A percentile compares a stretch with the other conserved stretches of the same genome.
Conservation (phyloP, 2,329 filamentous ascomycete genomes). For the Apiospora phragmitis region DNA sequence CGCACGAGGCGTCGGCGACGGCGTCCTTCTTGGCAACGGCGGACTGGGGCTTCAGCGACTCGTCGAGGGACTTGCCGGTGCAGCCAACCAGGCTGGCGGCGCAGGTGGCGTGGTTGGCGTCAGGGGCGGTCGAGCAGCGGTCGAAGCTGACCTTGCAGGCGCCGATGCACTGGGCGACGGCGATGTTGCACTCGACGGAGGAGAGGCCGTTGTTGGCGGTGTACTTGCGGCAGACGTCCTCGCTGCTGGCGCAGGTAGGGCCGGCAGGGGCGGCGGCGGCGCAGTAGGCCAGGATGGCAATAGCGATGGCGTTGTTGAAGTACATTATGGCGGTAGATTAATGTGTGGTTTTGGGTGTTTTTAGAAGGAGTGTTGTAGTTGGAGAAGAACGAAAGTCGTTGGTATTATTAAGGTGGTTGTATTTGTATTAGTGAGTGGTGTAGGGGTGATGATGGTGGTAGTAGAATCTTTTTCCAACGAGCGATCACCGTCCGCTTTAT, state of each 20-base stretch:
- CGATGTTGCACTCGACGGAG: not conserved
- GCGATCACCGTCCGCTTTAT: not conserved
- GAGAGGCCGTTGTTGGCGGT: constrained; percentile 7
- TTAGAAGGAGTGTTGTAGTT: constrained; percentile 3
- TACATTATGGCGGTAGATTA: constrained; percentile 8
- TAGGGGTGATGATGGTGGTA: constrained; percentile 2
- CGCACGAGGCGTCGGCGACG: not conserved
- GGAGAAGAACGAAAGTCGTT: constrained; percentile 2
- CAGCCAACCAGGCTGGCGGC: not conserved
- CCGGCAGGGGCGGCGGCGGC: constrained; percentile 10
- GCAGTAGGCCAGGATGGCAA: constrained; percentile 8
- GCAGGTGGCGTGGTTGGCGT: constrained; percentile 8
- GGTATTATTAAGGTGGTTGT: constrained; percentile 2
- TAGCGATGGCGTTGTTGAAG: constrained; percentile 3
- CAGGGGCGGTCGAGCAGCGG: not conserved
- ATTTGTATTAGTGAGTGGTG: constrained; percentile 10
- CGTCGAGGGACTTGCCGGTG: not conserved
- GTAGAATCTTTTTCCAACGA: not conserved
- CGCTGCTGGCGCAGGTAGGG: not conserved
- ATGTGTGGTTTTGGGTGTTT: not conserved
- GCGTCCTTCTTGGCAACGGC: not conserved
- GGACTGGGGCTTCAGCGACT: constrained; percentile 2
- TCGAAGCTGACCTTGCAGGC: not conserved
- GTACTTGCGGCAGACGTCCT: constrained; percentile 10
- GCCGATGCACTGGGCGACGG: constrained; percentile 7